These are phyloP conservation scores for Ophiorrhiza pumila DNA, from an alignment of 257 asterid species.

Conservation along the genomic window DNA sequence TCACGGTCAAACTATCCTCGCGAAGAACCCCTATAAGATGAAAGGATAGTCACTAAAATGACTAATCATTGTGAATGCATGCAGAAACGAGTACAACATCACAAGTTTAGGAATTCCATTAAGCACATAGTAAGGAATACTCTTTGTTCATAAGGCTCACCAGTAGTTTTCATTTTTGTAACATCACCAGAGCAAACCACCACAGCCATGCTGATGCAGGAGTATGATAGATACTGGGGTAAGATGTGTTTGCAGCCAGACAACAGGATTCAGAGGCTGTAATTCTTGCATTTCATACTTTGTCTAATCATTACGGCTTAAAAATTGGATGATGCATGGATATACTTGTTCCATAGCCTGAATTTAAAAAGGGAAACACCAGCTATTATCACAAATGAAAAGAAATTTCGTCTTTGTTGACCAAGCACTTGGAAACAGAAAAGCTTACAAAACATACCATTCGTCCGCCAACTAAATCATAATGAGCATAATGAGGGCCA, in stretches of 20 bases:
- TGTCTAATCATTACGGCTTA: slow-evolving; percentile 47
- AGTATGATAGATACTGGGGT: not conserved
- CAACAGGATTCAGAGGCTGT: not conserved
- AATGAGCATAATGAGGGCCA: slow-evolving; percentile 98
- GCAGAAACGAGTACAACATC: not conserved
- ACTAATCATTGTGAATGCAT: not conserved
- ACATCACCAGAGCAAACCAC: not conserved
- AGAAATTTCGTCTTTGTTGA: not conserved
- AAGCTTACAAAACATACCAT: slow-evolving; percentile 44
- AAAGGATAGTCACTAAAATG: not conserved
- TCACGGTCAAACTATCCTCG: not conserved
- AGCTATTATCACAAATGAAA: slow-evolving; percentile 12
- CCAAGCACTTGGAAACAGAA: slow-evolving; percentile 6
- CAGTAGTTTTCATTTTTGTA: not conserved
- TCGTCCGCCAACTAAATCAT: slow-evolving; percentile 93
- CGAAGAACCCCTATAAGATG: not conserved
- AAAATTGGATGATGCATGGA: slow-evolving; percentile 69
- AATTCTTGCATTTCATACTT: not conserved
- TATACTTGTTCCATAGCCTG: slow-evolving; percentile 79
- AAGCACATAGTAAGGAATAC: not conserved
- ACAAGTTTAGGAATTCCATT: not conserved
- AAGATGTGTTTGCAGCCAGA: not conserved
- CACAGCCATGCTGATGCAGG: slow-evolving; percentile 1
- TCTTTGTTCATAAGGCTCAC: not conserved
- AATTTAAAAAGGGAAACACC: slow-evolving; percentile 19